These are phyloP conservation scores for Apocynum venetum DNA, from an alignment of 257 asterid species.

Conservation along the genomic window DNA sequence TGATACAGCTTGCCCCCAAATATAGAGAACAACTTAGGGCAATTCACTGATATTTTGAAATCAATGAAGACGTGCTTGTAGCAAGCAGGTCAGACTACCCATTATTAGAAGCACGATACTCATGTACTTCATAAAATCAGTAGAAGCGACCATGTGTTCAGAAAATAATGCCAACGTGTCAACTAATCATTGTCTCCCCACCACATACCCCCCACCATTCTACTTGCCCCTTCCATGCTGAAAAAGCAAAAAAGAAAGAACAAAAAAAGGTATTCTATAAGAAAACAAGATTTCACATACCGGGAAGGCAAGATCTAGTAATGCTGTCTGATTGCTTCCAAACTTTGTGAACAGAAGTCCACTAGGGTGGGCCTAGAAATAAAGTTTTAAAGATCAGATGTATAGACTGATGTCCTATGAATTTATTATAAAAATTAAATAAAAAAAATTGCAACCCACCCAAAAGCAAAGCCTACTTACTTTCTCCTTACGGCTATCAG, in stretches of 20 bases:
- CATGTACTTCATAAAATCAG: not conserved
- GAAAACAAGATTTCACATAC: conserved; percentile 32
- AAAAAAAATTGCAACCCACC: not conserved
- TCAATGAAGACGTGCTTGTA: not conserved
- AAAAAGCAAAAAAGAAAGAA: conserved; percentile 2
- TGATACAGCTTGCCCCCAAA: not conserved
- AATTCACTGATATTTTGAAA: not conserved
- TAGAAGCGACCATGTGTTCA: not conserved
- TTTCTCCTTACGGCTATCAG: conserved; percentile 81
- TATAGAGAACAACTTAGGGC: not conserved
- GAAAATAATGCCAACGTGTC: not conserved
- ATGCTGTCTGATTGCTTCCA: conserved; percentile 84
- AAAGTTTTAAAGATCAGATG: conserved; percentile 16
- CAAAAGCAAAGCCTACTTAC: conserved; percentile 29
- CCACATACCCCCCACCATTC: not conserved
- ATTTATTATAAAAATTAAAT: too few species aligned
- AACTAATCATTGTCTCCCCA: not conserved
- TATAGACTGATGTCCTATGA: not conserved
- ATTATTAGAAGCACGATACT: not conserved
- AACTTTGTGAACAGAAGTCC: conserved; percentile 77
- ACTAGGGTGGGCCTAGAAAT: conserved; percentile 73
- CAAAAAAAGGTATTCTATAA: not conserved
- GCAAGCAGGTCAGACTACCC: not conserved
- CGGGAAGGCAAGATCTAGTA: conserved; percentile 87
- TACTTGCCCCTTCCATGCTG: not conserved